Conservation (phyloP, 768 basidiomycete species). For the Naganishia vishniacii region DNA sequence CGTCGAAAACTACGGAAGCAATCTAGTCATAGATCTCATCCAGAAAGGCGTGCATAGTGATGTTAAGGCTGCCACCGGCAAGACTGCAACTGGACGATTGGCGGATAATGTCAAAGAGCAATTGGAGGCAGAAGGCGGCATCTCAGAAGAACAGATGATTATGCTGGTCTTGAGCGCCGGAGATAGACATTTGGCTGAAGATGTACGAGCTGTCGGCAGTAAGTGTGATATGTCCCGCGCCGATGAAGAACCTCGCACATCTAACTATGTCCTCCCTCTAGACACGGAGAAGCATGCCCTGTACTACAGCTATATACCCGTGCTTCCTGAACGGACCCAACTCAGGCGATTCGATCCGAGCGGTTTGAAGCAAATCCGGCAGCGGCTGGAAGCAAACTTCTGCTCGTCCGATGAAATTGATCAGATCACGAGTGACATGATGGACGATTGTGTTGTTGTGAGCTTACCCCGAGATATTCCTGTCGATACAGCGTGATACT, state of each 20-base stretch:
- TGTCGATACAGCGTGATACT: background rate
- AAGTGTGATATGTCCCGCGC: conserved; percentile 42
- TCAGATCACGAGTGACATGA: conserved; percentile 77
- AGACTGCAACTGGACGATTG: conserved; percentile 53
- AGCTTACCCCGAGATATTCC: background rate
- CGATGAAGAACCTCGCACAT: background rate
- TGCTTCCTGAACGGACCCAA: conserved; percentile 75
- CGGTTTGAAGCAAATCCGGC: conserved; percentile 86
- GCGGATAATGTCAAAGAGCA: conserved; percentile 48
- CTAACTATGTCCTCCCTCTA: background rate
- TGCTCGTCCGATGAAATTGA: conserved; percentile 84
- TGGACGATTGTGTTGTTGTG: conserved; percentile 85
- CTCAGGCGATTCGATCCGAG: conserved; percentile 90
- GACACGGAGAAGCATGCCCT: conserved; percentile 82
- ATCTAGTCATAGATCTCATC: conserved; percentile 54
- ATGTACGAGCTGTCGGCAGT: conserved; percentile 83
- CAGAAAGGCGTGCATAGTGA: conserved; percentile 46
- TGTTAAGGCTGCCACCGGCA: conserved; percentile 52
- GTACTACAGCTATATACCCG: conserved; percentile 94
- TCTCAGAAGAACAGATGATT: conserved; percentile 92
- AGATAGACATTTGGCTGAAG: conserved; percentile 57
- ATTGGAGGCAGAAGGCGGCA: conserved; percentile 56
- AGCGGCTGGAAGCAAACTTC: conserved; percentile 82
- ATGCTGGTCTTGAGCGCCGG: conserved; percentile 84
- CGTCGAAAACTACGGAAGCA: conserved; percentile 89